phyloP scores from a whole-genome alignment of 768 basidiomycete genomes.

The Lactifluus volemus region DNA sequence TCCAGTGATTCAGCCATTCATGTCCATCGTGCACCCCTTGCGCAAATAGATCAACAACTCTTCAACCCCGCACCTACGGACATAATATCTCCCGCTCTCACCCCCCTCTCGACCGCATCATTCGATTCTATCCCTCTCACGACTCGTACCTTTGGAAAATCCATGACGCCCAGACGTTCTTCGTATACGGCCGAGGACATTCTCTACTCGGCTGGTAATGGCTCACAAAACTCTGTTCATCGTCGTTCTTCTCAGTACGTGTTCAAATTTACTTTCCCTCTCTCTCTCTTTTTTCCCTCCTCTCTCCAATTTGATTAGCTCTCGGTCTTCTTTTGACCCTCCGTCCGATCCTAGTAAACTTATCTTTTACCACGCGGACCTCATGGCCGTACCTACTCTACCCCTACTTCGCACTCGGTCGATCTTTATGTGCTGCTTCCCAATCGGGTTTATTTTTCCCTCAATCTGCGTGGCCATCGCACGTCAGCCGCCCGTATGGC shows the following conservation, averaged over 20 bases:
- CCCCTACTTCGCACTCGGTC: neutral
- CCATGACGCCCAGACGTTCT: constrained; percentile 13
- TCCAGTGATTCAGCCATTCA: constrained; percentile 10
- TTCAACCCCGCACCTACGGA: neutral
- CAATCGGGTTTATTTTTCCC: neutral
- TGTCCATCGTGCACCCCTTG: constrained; percentile 17
- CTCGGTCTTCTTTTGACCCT: too few species aligned
- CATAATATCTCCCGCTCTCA: constrained; percentile 4
- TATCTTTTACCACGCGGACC: neutral
- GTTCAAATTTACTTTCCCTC: neutral
- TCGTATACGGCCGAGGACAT: constrained; percentile 16
- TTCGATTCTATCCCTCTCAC: constrained; percentile 2
- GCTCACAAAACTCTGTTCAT: constrained; percentile 6
- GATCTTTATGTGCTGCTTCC: constrained; percentile 4
- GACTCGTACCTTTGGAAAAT: constrained; percentile 3
- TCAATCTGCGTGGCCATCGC: neutral
- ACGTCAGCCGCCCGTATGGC: too few species aligned
- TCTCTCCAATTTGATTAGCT: neutral
- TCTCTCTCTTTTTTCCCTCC: neutral
- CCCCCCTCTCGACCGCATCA: constrained; percentile 1
- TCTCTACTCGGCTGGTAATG: neutral
- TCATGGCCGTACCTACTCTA: constrained; percentile 3
- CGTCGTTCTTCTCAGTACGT: constrained; percentile 19
- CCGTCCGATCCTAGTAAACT: too few species aligned
- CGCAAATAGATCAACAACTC: constrained; percentile 19